Evolutionary conservation across 306 rosid species (phyloP).

Genomic region (Acacia crassicarpa): DNA sequence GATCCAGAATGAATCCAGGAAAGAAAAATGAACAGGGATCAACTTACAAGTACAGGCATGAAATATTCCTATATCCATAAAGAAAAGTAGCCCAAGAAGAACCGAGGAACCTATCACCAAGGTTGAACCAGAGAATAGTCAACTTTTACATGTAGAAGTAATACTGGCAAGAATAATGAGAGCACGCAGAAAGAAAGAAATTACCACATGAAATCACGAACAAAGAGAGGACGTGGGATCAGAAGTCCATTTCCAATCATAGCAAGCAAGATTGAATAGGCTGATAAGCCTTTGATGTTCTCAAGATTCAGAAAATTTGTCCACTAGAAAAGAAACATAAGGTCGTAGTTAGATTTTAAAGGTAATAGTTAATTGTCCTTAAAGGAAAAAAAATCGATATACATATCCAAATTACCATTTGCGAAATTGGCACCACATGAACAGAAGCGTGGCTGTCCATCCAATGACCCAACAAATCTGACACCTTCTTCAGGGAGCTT

Average conservation of each 20-base stretch:
- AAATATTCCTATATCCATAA: conserved; percentile 88
- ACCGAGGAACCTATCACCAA: conserved; percentile 72
- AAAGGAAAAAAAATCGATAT: conserved; percentile 12
- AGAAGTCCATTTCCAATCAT: conserved; percentile 91
- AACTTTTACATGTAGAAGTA: conserved; percentile 27
- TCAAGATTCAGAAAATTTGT: conserved; percentile 92
- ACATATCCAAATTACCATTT: conserved; percentile 57
- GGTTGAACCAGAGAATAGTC: conserved; percentile 2
- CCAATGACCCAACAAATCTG: conserved; percentile 85
- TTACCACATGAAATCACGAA: conserved; percentile 96
- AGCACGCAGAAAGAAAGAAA: conserved; percentile 16
- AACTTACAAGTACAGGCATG: conserved; percentile 75
- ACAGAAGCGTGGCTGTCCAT: conserved; percentile 96
- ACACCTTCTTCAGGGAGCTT: conserved; percentile 74
- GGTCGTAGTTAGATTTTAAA: conserved; percentile 25
- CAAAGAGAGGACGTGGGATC: conserved; percentile 82
- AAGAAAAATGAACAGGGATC: conserved; percentile 19
- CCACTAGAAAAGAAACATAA: conserved; percentile 65
- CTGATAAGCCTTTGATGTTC: conserved; percentile 93
- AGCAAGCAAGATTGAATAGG: conserved; percentile 89
- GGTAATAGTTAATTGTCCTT: conserved; percentile 18
- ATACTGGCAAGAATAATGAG: background rate
- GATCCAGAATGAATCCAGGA: conserved; percentile 4
- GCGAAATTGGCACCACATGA: conserved; percentile 99
- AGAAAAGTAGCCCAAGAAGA: conserved; percentile 81